Evolutionary conservation across 768 basidiomycete species (phyloP), one percentile per base, ranked within the genome.

Genomic region (Clitopilus hobsonii): DNA sequence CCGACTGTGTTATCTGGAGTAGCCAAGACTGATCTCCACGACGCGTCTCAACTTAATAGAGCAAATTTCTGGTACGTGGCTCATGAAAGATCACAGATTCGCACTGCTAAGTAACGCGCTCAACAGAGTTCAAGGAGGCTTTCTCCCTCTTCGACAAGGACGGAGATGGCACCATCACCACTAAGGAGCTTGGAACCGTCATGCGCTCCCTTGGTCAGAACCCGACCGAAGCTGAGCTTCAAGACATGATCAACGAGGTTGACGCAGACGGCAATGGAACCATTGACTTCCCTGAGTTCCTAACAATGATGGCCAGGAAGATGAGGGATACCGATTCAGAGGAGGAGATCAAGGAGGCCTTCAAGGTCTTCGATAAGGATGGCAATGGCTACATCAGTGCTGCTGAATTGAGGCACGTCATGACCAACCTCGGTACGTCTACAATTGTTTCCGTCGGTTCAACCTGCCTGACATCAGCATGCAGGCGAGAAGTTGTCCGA

Each of bases 71-170:
- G 93, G 93, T 92, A 66, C 47, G 85, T 72, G 29, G 14, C 22
- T 26, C 32, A 16, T 2, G n/a, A 13, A 23, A 28, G 32, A 23
- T 51, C 24, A 25, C 14, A 20, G 18, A 8, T 13, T 16, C 10
- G 20, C 54, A 38, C 8, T 29, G 13, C 14, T 20, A 28, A 30
- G 22, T 45, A 30, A 52, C 30, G 11, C 25, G 13, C 22, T 59
- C 30, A 48, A 11, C 61, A 91, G 94, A 96, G 74, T 98, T 95
- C 85, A 98, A 96, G 82, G 96, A 98, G 79, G 95, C 95, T 50
- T 98, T 98, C 77, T 93, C 94, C 56, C 82, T 98, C 20, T 98
- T 98, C 71, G 94, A 97, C 78, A 95, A 94, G 72, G 92, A 94
- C 63, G 90, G 89, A 61, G 93, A 95, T 78, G 92, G 92, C 70